These are phyloP conservation scores for Coemansia sp. DNA, from an alignment of 192 early-diverging fungal species.

Conservation along the genomic window DNA sequence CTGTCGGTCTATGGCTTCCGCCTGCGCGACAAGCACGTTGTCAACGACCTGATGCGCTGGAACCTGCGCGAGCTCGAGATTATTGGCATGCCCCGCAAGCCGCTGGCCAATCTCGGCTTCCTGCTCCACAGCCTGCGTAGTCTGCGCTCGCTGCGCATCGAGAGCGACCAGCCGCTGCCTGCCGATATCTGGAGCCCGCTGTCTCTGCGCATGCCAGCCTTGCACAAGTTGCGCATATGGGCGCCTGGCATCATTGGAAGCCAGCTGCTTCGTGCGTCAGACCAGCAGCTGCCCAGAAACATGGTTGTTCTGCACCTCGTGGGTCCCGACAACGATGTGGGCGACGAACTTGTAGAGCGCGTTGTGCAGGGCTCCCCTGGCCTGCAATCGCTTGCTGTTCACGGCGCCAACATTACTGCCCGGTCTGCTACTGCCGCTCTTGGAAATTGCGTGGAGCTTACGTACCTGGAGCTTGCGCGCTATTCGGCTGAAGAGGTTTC, in stretches of 20 bases:
- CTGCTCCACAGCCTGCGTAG: slow-evolving; percentile 34
- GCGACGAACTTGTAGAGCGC: slow-evolving; percentile 28
- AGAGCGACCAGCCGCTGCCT: slow-evolving; percentile 40
- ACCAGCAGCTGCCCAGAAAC: slow-evolving; percentile 6
- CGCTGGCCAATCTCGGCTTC: slow-evolving; percentile 39
- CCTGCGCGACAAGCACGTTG: slow-evolving; percentile 45
- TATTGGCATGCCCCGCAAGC: slow-evolving; percentile 49
- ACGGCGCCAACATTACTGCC: slow-evolving; percentile 34
- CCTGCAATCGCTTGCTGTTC: slow-evolving; percentile 41
- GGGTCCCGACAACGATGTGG: slow-evolving; percentile 25
- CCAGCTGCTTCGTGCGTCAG: slow-evolving; percentile 21
- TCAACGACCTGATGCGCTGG: slow-evolving; percentile 52
- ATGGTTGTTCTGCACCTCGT: slow-evolving; percentile 37
- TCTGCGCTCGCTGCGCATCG: slow-evolving; percentile 38
- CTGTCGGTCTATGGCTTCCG: slow-evolving; percentile 55
- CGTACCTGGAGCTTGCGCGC: slow-evolving; percentile 41
- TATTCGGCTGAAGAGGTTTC: slow-evolving; percentile 13
- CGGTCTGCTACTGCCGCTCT: slow-evolving; percentile 18
- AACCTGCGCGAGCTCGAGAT: slow-evolving; percentile 47
- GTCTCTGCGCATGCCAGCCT: slow-evolving; percentile 23
- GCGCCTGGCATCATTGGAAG: slow-evolving; percentile 29
- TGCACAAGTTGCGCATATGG: slow-evolving; percentile 45
- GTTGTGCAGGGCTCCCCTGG: slow-evolving; percentile 18
- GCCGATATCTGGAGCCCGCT: slow-evolving; percentile 41
- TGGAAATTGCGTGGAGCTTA: slow-evolving; percentile 8